Evolutionary conservation across 2,329 filamentous ascomycete species (phyloP), one percentile per base, ranked within the genome.

Genomic region (Scopulariopsis brevicaulis): DNA sequence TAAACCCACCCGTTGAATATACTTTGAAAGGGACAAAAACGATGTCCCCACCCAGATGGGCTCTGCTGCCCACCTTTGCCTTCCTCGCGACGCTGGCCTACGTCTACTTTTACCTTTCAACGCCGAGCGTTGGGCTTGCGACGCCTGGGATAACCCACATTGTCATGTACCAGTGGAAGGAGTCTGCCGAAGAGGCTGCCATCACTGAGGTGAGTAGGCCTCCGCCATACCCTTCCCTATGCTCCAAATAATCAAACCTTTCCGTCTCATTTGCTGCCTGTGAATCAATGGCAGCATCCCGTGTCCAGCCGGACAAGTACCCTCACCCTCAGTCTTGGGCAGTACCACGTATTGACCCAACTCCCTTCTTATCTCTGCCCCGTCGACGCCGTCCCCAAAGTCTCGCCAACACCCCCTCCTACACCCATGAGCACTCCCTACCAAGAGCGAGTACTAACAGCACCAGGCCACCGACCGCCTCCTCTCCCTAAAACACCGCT

Each of bases 121-220:
- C 54, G 20, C 46, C 53, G 35, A 24, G 56, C 46, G 50, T 53
- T 52, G 43, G 34, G 40, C 40, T 60, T 48, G 51, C 54, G 11
- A 48, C 32, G 18, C 54, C 32, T 22, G 35, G n/a, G 14, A 34
- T 57, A 20, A 57, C 81, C 28, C 86, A 89, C 66, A 77, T 89
- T 58, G 84, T 88, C 5, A 72, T 87, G 32, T 84, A 88, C 63
- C 76, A 82, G 60, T 87, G 86, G 73, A 84, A 84, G 64, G 66
- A 78, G 0, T 71, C 71, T 0, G 66, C 74, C 1, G 71, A 73
- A 1, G 63, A 73, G 1, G 73, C 76, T n/a, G 72, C 78, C 40
- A 71, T 86, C 10, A 70, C 79, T 62, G 76, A 81, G 64, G 85
- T 85, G 15, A n/a, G 34, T 24, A 4, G 22, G 6, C n/a, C 46